These are phyloP conservation scores for Lachancea waltii DNA, from an alignment of 805 yeast species.

Conservation along the genomic window DNA sequence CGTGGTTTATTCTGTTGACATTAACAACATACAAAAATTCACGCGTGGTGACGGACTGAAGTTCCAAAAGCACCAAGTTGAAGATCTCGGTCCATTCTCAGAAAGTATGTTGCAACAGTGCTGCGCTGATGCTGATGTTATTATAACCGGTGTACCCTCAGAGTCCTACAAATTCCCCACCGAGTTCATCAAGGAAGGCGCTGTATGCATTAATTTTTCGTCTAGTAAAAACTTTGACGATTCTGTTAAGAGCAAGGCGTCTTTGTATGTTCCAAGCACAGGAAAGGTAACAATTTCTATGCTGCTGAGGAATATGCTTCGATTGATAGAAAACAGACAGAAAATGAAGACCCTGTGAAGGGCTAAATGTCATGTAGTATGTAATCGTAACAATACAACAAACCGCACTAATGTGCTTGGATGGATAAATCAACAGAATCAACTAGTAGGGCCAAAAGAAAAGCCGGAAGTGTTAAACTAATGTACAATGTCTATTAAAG, in stretches of 20 bases:
- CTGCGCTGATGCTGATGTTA: conserved; percentile 75
- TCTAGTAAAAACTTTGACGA: conserved; percentile 83
- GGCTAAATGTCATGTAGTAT: neutral
- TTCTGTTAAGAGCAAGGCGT: conserved; percentile 76
- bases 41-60: conserved; percentile 90
- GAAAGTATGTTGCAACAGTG: conserved; percentile 46
- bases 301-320: conserved; percentile 81
- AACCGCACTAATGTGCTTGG: no score
- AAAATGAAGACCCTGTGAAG: conserved; percentile 8
- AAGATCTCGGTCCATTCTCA: conserved; percentile 43
- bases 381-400: no score
- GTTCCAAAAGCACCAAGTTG: conserved; percentile 75
- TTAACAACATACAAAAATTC: conserved; percentile 80
- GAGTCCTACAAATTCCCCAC: conserved; percentile 80
- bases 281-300: conserved; percentile 96
- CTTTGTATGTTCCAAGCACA: conserved; percentile 88
- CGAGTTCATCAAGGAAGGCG: conserved; percentile 73
- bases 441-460: no score
- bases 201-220: conserved; percentile 85
- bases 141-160: conserved; percentile 93
- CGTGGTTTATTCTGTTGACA: conserved; percentile 84
- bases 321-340: conserved; percentile 65
- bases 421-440: neutral
- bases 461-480: no score
- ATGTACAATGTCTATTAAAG: conserved; percentile 5